These are phyloP conservation scores for Starmerella bacillaris DNA, from an alignment of 805 yeast genomes.

Conservation along the genomic window DNA sequence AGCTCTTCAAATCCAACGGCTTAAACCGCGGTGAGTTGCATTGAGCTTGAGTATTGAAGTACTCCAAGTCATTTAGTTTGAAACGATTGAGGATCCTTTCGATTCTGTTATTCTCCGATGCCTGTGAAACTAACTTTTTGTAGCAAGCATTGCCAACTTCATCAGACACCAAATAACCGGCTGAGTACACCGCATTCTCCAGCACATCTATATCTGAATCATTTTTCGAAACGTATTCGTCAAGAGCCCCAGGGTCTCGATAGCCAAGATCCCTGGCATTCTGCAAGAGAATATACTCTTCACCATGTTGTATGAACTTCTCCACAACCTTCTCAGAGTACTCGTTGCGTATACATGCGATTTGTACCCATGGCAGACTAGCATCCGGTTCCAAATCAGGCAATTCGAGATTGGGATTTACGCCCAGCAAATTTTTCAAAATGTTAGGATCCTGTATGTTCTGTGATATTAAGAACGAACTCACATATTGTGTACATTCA, in stretches of 20 bases:
- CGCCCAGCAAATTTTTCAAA: too few species aligned
- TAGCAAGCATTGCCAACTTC: conserved; percentile 5
- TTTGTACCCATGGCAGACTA: background rate
- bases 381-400: too few species aligned
- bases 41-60: too few species aligned
- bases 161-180: conserved; percentile 5
- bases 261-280: background rate
- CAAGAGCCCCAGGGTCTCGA: background rate
- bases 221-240: background rate
- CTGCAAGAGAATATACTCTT: background rate
- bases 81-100: too few species aligned
- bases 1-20: too few species aligned
- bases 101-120: conserved; percentile 2
- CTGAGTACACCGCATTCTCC: conserved; percentile 8
- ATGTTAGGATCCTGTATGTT: too few species aligned
- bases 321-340: background rate
- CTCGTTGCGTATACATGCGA: background rate
- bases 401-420: too few species aligned
- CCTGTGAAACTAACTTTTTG: conserved; percentile 2
- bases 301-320: background rate
- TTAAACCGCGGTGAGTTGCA: too few species aligned
- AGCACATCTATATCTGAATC: conserved; percentile 1
- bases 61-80: too few species aligned
- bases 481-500: too few species aligned
- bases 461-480: too few species aligned